Evolutionary conservation across 257 asterid species (phyloP).

Genomic region (Agastache rugosa): DNA sequence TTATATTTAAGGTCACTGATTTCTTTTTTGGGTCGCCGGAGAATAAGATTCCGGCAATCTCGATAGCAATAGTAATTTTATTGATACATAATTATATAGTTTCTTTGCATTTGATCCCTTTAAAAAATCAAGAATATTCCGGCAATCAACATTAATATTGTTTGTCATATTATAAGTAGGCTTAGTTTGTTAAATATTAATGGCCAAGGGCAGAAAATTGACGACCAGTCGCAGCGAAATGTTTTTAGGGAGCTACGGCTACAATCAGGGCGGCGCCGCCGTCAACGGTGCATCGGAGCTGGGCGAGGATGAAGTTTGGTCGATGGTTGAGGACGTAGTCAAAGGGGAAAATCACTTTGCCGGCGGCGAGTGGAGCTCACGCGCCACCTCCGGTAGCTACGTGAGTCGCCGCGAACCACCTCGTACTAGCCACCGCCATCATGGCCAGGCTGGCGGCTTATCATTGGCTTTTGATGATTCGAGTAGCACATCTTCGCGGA

Average conservation of each 20-base stretch:
- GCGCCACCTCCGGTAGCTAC: slow-evolving; percentile 45
- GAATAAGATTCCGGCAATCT: slow-evolving; percentile 48
- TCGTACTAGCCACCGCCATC: slow-evolving; percentile 41
- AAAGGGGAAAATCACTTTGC: slow-evolving; percentile 37
- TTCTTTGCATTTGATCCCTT: slow-evolving; percentile 19
- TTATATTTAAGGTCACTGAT: not conserved
- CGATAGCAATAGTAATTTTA: not conserved
- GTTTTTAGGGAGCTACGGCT: slow-evolving; percentile 56
- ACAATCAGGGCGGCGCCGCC: slow-evolving; percentile 42
- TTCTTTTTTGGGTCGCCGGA: slow-evolving; percentile 42
- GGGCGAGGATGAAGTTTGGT: slow-evolving; percentile 79
- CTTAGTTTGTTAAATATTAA: slow-evolving; percentile 13
- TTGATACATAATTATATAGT: not conserved
- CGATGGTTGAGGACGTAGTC: slow-evolving; percentile 52
- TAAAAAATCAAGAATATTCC: slow-evolving; percentile 30
- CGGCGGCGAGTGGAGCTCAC: slow-evolving; percentile 57
- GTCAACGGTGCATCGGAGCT: slow-evolving; percentile 55
- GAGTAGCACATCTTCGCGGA: slow-evolving; percentile 41
- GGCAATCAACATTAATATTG: slow-evolving; percentile 33
- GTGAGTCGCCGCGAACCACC: slow-evolving; percentile 40
- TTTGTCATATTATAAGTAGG: not conserved
- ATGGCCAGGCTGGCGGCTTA: slow-evolving; percentile 61
- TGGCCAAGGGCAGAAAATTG: slow-evolving; percentile 77
- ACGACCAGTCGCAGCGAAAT: slow-evolving; percentile 68
- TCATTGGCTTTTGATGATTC: slow-evolving; percentile 78